A percentile compares a stretch with the other conserved stretches of the same genome.
These are phyloP conservation scores for Tylopilus orsonianus DNA, from an alignment of 1,284 basidiomycete species.

Conservation along the genomic window DNA sequence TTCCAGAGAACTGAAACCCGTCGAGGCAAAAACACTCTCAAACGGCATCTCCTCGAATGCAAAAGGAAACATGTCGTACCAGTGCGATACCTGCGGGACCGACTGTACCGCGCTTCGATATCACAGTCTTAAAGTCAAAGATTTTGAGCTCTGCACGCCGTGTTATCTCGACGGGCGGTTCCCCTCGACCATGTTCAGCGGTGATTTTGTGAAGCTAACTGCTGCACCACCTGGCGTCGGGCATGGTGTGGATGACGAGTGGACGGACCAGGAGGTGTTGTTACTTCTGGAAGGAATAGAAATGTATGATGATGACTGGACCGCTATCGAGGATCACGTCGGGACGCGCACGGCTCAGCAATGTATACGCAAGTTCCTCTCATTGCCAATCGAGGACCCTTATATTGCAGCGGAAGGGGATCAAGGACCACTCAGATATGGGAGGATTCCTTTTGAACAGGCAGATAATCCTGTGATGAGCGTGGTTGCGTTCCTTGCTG, in stretches of 20 bases:
- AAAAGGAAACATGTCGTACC: conserved; percentile 57
- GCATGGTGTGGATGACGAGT: conserved; percentile 51
- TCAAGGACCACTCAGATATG: conserved; percentile 79
- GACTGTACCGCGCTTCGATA: conserved; percentile 91
- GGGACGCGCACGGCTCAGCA: conserved; percentile 89
- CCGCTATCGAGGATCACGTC: conserved; percentile 88
- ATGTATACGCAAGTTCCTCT: conserved; percentile 94
- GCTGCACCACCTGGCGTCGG: conserved; percentile 42
- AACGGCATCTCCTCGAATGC: conserved; percentile 56
- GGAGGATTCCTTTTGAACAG: conserved; percentile 87
- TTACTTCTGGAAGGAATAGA: conserved; percentile 92
- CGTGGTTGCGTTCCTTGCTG: conserved; percentile 95
- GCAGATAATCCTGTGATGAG: conserved; percentile 98
- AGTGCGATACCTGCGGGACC: conserved; percentile 92
- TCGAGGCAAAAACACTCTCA: conserved; percentile 64
- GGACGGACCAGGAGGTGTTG: conserved; percentile 91
- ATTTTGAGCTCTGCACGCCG: conserved; percentile 84
- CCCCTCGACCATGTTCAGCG: conserved; percentile 94
- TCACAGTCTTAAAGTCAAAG: conserved; percentile 90
- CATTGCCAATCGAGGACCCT: conserved; percentile 95
- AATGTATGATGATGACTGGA: conserved; percentile 99
- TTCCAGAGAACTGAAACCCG: conserved; percentile 63
- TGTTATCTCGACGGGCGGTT: conserved; percentile 98
- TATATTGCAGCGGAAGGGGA: conserved; percentile 76
- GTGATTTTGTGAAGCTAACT: conserved; percentile 94